Evolutionary conservation across 1,139 yeast species (phyloP), one percentile per base, ranked within the genome.

Genomic region (Suhomyces kunorum): DNA sequence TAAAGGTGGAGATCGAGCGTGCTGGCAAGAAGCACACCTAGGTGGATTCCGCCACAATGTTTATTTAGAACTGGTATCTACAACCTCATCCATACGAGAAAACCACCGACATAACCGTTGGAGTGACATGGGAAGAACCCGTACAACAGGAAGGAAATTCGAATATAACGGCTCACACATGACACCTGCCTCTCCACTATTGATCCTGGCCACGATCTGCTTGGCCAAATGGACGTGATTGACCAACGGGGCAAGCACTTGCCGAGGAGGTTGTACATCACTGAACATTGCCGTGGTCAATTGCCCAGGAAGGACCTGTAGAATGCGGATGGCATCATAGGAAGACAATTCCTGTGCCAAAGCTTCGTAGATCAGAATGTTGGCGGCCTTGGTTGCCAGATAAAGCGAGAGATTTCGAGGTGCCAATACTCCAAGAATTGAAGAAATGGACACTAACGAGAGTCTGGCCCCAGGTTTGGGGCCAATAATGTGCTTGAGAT

Each of bases 371-470:
- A 80, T 54, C 48, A 81, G 79, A 6, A 76, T 68, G 14, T 76
- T 49, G 0, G 87, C 80, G 0, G 87, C 81, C 54, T 86, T 86
- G 9, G 87, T 68, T 0, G 85, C 81, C 0, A 87, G 74, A 55
- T 83, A 85, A 2, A 77, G 56, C 1, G 88, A 76, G 8, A 85
- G 71, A 48, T 80, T 77, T 8, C 75, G 74, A 0, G 96, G 95
- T 0, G 90, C 84, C 14, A 86, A 65, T 4, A 75, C 64, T 0
- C 95, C 95, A 20, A 88, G 61, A 0, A 85, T 76, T 1, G 94
- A 85, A 1, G 94, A 74, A 1, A 88, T 59, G 1, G 81, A 75
- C 8, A 87, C 80, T 4, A 87, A 59, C 46, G 75, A 84, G 4
- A 84, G 69, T 12, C 28, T 20, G 8, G 34, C 24, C 9, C 19